Evolutionary conservation across 495 filamentous ascomycete genomes (phyloP), one percentile per base, ranked within the genome.

Genomic region (Platismatia glauca): DNA sequence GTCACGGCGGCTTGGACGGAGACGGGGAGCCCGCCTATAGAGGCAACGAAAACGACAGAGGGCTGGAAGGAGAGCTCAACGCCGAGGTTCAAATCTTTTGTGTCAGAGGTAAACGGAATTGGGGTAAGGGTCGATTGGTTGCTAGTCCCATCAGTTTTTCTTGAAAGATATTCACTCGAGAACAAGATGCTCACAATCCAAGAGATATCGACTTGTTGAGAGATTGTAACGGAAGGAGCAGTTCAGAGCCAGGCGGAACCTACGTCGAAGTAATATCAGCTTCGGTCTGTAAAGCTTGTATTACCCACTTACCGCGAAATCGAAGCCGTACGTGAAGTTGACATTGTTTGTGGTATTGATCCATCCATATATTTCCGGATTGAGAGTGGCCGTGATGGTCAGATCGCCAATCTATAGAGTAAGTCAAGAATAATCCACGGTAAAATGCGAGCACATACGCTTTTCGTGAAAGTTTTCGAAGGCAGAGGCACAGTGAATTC

Each of bases 301-400:
- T 22, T 18, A n/a, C n/a, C 39, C 18, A 48, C 63, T 64, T 24
- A 57, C 63, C 29, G 39, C 9, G n/a, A 61, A 57, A 46, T 65
- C 31, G 52, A 55, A 61, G 44, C 58, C 63, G 53, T 65, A 60
- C 1, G 50, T 65, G 13, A 61, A 56, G n/a, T 57, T 61, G 59
- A 61, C 44, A 41, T 61, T 22, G 27, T 61, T 61, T 1, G 59
- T 61, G 34, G 46, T 61, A 38, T 61, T 61, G 15, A 61, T 38
- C 59, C 59, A 61, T 39, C 38, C 46, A 58, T 33, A 53, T 8
- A 53, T 33, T 33, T 53, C 50, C 34, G 35, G 38, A 16, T 39
- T 58, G 0, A 58, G 34, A 39, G 55, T 16, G 16, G 55, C 55
- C 33, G 50, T 53, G 50, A 53, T 33, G 15, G 24, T 53, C 8